These are phyloP conservation scores for Hanseniaspora lachancei DNA, from an alignment of 805 yeast genomes.

Conservation along the genomic window DNA sequence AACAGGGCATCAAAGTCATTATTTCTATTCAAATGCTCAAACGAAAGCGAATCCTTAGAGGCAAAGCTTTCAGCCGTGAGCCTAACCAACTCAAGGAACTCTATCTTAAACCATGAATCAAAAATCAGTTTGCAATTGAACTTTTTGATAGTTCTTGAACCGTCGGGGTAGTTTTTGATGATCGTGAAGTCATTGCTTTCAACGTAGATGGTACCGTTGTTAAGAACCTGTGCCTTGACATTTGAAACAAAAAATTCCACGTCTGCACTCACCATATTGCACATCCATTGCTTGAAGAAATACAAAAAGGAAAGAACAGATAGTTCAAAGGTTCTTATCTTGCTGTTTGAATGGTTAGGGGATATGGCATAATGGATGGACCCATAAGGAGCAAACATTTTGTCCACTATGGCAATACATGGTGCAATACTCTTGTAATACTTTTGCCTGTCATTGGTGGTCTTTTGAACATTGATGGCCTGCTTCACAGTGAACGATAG, in stretches of 20 bases:
- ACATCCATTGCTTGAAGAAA: conserved; percentile 40
- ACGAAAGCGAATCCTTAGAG: background rate
- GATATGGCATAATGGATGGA: conserved; percentile 33
- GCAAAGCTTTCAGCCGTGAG: background rate
- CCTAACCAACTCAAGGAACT: conserved; percentile 47
- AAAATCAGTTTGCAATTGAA: conserved; percentile 53
- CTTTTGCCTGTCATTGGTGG: conserved; percentile 28
- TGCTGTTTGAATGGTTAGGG: conserved; percentile 29
- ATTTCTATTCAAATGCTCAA: background rate
- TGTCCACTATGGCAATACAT: conserved; percentile 24
- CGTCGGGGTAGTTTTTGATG: conserved; percentile 49
- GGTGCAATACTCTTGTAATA: conserved; percentile 33
- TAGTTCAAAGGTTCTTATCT: conserved; percentile 48
- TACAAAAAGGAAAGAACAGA: conserved; percentile 53
- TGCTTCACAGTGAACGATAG: conserved; percentile 15
- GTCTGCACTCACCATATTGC: conserved; percentile 42
- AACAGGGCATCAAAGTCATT: background rate
- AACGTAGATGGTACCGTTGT: conserved; percentile 40
- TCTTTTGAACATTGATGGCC: conserved; percentile 27
- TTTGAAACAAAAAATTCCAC: conserved; percentile 32
- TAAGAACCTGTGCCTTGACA: conserved; percentile 39
- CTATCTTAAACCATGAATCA: conserved; percentile 50
- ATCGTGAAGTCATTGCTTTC: conserved; percentile 40
- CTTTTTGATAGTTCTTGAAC: conserved; percentile 49
- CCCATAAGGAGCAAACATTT: conserved; percentile 42